Base-by-base conservation (phyloP, 2,329 filamentous ascomycete genomes). In the Xylaria sp. region DNA sequence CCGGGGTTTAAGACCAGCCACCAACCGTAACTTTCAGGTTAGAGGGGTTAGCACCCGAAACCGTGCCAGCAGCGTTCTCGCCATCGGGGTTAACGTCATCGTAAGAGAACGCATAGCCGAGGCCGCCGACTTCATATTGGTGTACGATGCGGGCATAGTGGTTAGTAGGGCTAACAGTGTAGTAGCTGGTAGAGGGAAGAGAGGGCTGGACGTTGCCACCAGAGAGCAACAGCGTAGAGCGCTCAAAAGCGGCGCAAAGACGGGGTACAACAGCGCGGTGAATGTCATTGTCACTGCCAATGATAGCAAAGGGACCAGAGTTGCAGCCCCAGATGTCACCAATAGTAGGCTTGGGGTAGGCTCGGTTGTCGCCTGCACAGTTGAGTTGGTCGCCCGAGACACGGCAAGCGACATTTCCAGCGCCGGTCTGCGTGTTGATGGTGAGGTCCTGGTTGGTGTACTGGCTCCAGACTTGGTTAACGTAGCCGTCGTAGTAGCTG, bases 101-200 rank as follows among this genome's bases (percentile, higher is more conserved):
- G 72, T 91, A 92, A 0, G 90, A 83, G 75, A 91, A 92, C 0
- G 88, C 86, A 73, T 92, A 92, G 0, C 90, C 90, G 51, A 83
- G 80, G 0, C 86, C 84, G 77, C 91, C 88, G 1, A 84, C 76
- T 79, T 90, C 88, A 56, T 87, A 83, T 43, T 83, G 78, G 78
- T 92, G 90, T 1, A 92, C 83, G 33, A 91, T 82, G 12, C 88
- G 82, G 46, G 86, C 82, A 74, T 90, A 92, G 75, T 91, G 89
- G 72, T 79, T 83, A 13, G 83, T 85, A 0, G 84, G 82, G 46
- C 78, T 73, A 12, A 52, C 70, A 1, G 76, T 78, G 76, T 88
- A 88, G 77, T 87, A 88, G 39, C 71, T 67, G 23, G 73, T 72
- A 0, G 77, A 69, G 4, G 71, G 64, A 0, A 83, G 71, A 8